Percentiles rank a stretch among this genome's conserved stretches.
Evolutionary conservation across 2,329 filamentous ascomycete genomes (phyloP).

Genomic region (Penicillium palitans): DNA sequence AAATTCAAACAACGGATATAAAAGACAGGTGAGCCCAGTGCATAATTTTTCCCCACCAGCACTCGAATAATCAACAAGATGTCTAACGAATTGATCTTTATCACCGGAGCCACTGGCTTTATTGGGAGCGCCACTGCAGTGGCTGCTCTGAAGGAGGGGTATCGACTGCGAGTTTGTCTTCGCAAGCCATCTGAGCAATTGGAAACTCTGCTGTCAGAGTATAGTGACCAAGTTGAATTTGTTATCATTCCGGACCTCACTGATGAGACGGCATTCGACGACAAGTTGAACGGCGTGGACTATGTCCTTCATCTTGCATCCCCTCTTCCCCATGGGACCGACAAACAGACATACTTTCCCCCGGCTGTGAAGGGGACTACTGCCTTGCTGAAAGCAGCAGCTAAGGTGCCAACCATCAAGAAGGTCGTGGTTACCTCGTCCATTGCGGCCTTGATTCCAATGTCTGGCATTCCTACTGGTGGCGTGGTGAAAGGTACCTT

Average conservation of each 20-base stretch:
- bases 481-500: conserved; percentile 22
- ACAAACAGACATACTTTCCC: conserved; percentile 23
- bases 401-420: conserved; percentile 22
- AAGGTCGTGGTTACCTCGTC: conserved; percentile 28
- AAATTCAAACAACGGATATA: neutral
- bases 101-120: conserved; percentile 30
- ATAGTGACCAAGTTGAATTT: conserved; percentile 20
- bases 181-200: conserved; percentile 20
- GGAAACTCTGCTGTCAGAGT: conserved; percentile 11
- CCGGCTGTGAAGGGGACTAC: conserved; percentile 27
- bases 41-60: neutral
- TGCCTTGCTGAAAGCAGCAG: conserved; percentile 20
- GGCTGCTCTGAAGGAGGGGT: conserved; percentile 23
- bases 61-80: conserved; percentile 14
- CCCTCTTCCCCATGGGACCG: conserved; percentile 19
- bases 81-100: conserved; percentile 23
- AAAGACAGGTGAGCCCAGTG: neutral
- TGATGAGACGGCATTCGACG: conserved; percentile 15
- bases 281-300: conserved; percentile 23
- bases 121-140: conserved; percentile 26
- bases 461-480: conserved; percentile 19
- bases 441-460: conserved; percentile 20
- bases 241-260: conserved; percentile 23
- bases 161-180: conserved; percentile 23
- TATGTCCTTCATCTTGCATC: conserved; percentile 31